Base-by-base conservation (phyloP, 768 basidiomycete genomes). In the Rhizopogon vesiculosus region DNA sequence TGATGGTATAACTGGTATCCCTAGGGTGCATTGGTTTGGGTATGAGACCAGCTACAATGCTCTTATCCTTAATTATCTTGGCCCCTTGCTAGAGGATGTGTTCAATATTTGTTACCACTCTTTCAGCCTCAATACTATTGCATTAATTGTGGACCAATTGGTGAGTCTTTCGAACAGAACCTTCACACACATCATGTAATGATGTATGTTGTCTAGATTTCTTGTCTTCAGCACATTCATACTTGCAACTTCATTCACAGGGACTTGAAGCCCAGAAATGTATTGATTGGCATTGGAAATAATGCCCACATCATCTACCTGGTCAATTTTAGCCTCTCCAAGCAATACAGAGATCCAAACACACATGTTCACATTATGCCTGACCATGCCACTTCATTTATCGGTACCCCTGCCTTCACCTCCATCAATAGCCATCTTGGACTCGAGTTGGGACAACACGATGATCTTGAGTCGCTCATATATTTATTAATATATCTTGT, bases 301-400 rank as follows among this genome's bases (percentile, higher is more conserved):
- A 33, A 29, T 7, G 7, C 31, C 13, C 43, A 57, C n/a, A 38
- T 42, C 25, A 42, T 66, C 7, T 53, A 61, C 46, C 19, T 67
- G 15, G 42, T 66, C 28, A 59, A 67, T 49, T 57, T 66, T 29
- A 62, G 62, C 31, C 0, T 31, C 31, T 31, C 60, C 5, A 57
- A 50, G 51, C 42, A 52, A 9, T 64, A 50, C 54, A 18, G 54
- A 12, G 18, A 49, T 35, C 46, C 46, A 22, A 49, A 29, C 18
- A 49, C 48, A 18, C 29, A 18, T 18, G 8, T 49, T 18, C 22
- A 29, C 48, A 3, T 49, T 35, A 18, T 10, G 31, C 31, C 31
- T 33, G 31, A 8, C 31, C 22, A 31, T 19, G 16, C 13, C 10
- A 25, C 18, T 50, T 38, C 33, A 5, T 35, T 29, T 10, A 38